Percentiles rank a stretch among this genome's conserved stretches.
Evolutionary conservation across 345 rosid species (phyloP).

Genomic region (Arabidopsis suecica): DNA sequence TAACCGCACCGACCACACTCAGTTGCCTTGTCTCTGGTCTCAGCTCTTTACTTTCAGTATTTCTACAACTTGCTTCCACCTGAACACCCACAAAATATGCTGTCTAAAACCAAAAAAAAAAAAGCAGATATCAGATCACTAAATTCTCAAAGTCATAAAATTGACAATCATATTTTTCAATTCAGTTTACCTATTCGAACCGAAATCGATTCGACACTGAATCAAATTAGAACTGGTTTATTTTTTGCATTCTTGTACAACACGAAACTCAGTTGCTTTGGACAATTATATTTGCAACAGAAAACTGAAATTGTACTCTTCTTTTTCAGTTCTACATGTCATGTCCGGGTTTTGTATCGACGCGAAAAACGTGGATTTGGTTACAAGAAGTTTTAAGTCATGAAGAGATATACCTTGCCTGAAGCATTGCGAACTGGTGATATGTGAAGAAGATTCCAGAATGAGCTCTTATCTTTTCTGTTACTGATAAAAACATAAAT

Average conservation of each 20-base stretch:
- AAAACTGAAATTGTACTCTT: neutral
- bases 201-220: too few species aligned
- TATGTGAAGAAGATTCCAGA: conserved; percentile 93
- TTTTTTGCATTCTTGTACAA: too few species aligned
- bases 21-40: conserved; percentile 80
- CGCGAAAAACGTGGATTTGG: neutral
- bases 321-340: neutral
- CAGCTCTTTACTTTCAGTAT: conserved; percentile 51
- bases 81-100: conserved; percentile 85
- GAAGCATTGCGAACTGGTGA: conserved; percentile 93
- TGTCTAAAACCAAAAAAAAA: conserved; percentile 51
- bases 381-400: neutral
- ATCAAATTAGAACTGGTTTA: too few species aligned
- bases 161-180: too few species aligned
- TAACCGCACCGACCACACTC: conserved; percentile 81
- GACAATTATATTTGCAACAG: neutral
- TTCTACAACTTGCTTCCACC: conserved; percentile 59
- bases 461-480: conserved; percentile 84
- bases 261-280: too few species aligned
- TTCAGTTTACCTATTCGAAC: too few species aligned
- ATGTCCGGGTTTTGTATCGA: neutral
- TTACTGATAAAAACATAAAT: conserved; percentile 34
- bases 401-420: conserved; percentile 71
- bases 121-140: conserved; percentile 21
- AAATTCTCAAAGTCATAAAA: neutral